A percentile compares a stretch with the other conserved stretches of the same genome.
These are phyloP conservation scores for Euphrasia arctica DNA, from an alignment of 305 asterid species.

Conservation along the genomic window DNA sequence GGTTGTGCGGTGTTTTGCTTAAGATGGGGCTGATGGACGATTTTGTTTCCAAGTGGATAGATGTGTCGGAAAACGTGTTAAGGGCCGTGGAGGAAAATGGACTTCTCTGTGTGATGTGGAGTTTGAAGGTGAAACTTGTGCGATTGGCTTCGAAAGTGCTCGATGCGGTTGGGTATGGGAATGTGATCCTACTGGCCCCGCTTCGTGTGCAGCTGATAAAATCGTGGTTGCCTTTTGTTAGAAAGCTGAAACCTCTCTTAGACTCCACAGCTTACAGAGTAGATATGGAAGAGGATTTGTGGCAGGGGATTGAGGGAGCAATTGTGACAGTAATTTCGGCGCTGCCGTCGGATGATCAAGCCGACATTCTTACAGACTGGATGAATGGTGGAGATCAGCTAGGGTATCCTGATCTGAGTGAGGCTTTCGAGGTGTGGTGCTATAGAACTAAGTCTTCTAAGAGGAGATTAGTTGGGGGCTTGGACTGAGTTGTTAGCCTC, in stretches of 20 bases:
- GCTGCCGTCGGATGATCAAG: conserved; percentile 71
- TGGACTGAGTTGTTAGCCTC: conserved; percentile 37
- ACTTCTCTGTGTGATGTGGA: conserved; percentile 45
- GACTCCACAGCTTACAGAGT: conserved; percentile 34
- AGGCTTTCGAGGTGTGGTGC: conserved; percentile 90
- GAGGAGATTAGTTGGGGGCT: conserved; percentile 59
- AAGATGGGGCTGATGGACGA: conserved; percentile 68
- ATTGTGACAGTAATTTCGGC: conserved; percentile 61
- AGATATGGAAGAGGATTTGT: conserved; percentile 63
- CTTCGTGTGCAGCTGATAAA: conserved; percentile 48
- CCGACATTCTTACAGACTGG: conserved; percentile 69
- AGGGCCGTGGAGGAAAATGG: conserved; percentile 37
- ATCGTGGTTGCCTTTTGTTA: conserved; percentile 64
- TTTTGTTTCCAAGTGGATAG: conserved; percentile 56
- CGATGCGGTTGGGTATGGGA: conserved; percentile 76
- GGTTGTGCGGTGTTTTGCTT: conserved; percentile 58
- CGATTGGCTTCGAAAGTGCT: conserved; percentile 67
- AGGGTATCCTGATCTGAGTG: conserved; percentile 74
- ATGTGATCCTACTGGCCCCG: conserved; percentile 58
- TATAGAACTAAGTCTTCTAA: conserved; percentile 70
- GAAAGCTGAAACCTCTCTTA: conserved; percentile 54
- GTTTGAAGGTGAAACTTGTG: conserved; percentile 45
- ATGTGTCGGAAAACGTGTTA: conserved; percentile 39
- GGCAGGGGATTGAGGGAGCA: conserved; percentile 73
- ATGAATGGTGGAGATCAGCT: conserved; percentile 43